Base-by-base conservation (phyloP, 345 rosid species). In the Eutrema japonicum region DNA sequence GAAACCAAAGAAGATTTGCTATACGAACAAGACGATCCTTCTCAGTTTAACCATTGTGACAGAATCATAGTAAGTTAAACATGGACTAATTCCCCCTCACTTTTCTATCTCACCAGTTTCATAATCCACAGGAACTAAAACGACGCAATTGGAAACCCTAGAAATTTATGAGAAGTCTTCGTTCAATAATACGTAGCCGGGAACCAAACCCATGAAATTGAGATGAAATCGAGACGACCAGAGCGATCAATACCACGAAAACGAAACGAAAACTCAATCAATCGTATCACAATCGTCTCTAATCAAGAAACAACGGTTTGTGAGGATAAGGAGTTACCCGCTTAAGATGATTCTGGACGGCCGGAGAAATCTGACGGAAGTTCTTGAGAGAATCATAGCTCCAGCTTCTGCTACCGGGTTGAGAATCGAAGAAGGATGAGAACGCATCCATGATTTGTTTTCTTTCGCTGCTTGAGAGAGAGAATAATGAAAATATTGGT, bases 261-360 rank as follows among this genome's bases (percentile, higher is more conserved):
- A 43, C 53, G 18, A 54, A 64, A 40, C 53, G 26, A n/a, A 52
- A 60, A 32, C 61, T 30, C 22, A 26, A 29, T 26, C 27, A 6
- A 73, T 46, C 12, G 13, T 30, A 26, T 2, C 30, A 12, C 3
- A 7, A 65, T 54, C 11, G 32, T 7, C 37, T 60, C 7, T 0
- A n/a, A 50, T n/a, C 30, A 32, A 40, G 13, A 49, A 46, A 46
- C 18, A 0, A 14, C 4, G 36, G 42, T 10, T n/a, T 0, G 55
- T 12, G 8, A 7, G 65, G 26, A 64, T 51, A 47, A 53, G 26
- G 56, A 10, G 13, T 41, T 68, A 96, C 99, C 93, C 83, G 87
- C 50, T 96, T 92, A 42, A 96, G 98, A 82, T 96, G 99, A 16
- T 80, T 48, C 79, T 96, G 98, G 1, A 96, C 97, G 22, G 40